Evolutionary conservation across 2,329 filamentous ascomycete genomes (phyloP), one percentile per base, ranked within the genome.

Genomic region (Pseudogymnoascus sp.): DNA sequence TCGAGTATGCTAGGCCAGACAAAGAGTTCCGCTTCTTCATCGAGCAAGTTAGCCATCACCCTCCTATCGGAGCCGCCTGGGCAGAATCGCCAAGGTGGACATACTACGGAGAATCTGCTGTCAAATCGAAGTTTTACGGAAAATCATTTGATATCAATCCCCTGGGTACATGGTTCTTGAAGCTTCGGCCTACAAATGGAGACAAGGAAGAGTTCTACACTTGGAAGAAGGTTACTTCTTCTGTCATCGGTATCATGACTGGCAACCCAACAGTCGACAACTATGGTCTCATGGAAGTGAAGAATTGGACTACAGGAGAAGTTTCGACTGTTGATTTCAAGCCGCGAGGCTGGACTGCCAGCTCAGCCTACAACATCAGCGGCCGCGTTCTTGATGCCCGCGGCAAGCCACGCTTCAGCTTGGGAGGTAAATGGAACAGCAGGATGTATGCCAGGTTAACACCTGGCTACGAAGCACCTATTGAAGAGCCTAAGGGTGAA

Each of bases 11-110:
- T 36, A 82, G 94, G 62, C 93, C 94, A 0, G 94, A 99, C 77
- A 96, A 97, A 74, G 92, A 93, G 63, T 99, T 96, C 78, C 90
- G 94, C 67, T 97, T 97, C 82, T 96, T 97, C 77, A 91, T 96
- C 64, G 94, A 99, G 75, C 94, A 99, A 78, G 93, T 99, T 69
- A 95, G 91, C 76, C 94, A 99, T 74, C 94, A 99, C 75, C 94
- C 94, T 31, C 94, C 94, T 0, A 83, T 99, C 69, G 92, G 94
- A 67, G 94, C 95, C 15, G 92, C 92, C 0, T 94, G 89, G 80
- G 93, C 93, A 7, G 94, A 99, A 75, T 88, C 90, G 4, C 85
- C 92, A 12, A 90, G 89, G 69, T 99, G 94, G 94, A 93, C 93
- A 61, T 99, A 99, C 78, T 97, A 89, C 80, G 94, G 94, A 64